phyloP scores from a whole-genome alignment of 371 early-diverging fungal genomes.

The Haplosporangium sp. region DNA sequence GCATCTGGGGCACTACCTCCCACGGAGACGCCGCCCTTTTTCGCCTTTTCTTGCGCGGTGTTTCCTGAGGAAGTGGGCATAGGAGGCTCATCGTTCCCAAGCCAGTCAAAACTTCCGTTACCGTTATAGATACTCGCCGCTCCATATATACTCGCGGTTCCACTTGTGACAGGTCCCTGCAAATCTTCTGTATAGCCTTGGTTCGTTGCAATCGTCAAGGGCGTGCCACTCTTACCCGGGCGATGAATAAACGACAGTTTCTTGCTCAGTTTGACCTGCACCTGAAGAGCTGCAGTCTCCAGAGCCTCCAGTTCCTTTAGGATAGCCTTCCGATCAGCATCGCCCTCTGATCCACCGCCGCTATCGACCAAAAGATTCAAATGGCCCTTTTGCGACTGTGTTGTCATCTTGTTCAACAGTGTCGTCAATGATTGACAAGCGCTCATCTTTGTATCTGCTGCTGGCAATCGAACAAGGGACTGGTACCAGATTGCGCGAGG shows the following conservation, averaged over 20 bases:
- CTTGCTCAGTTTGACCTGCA: conserved; percentile 52
- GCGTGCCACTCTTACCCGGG: conserved; percentile 39
- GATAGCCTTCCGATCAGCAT: conserved; percentile 23
- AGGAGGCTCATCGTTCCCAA: conserved; percentile 24
- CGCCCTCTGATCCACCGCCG: conserved; percentile 25
- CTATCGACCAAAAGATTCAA: conserved; percentile 41
- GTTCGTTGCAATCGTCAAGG: conserved; percentile 29
- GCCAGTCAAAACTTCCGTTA: conserved; percentile 17
- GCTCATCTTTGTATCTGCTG: conserved; percentile 49
- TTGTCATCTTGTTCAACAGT: conserved; percentile 22
- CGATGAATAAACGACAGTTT: conserved; percentile 54
- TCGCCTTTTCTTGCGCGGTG: conserved; percentile 22
- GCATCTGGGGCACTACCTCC: conserved; percentile 30
- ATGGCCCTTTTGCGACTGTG: conserved; percentile 6
- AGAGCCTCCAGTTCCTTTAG: conserved; percentile 50
- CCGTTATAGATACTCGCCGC: conserved; percentile 21
- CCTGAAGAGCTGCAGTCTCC: conserved; percentile 40
- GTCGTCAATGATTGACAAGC: conserved; percentile 38
- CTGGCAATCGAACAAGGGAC: conserved; percentile 43
- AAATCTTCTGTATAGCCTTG: conserved; percentile 33
- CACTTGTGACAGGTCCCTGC: conserved; percentile 43
- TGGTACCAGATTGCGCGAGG: conserved; percentile 57
- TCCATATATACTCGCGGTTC: conserved; percentile 27
- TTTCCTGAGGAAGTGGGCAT: conserved; percentile 15
- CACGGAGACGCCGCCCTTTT: conserved; percentile 38